These are phyloP conservation scores for Neocallimastix lanati DNA, from an alignment of 192 early-diverging fungal species.

Conservation along the genomic window DNA sequence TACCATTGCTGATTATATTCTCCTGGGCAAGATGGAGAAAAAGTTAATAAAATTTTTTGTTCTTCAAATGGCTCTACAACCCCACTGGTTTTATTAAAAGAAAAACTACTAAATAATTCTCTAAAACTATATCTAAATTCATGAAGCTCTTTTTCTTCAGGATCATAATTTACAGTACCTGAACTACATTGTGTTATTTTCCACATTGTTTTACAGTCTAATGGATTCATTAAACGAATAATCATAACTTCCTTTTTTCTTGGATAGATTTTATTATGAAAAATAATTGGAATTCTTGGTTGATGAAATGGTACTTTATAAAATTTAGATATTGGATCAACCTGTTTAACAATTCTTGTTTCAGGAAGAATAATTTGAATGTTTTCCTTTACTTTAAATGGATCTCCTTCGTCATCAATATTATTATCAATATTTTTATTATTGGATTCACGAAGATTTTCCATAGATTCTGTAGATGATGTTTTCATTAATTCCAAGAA, in stretches of 20 bases:
- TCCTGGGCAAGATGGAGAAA: not conserved
- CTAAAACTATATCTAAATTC: not conserved
- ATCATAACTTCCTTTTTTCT: not conserved
- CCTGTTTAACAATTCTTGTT: not conserved
- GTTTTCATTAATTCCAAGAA: not conserved
- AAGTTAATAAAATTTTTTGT: not conserved
- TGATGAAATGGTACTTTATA: not conserved
- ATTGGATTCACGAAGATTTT: no score
- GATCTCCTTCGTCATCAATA: no score
- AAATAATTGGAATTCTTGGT: not conserved
- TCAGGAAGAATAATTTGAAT: not conserved
- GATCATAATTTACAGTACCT: not conserved
- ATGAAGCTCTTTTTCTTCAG: not conserved
- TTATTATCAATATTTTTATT: no score
- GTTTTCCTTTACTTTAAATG: not conserved
- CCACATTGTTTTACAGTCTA: not conserved
- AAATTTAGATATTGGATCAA: not conserved
- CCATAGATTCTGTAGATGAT: not conserved
- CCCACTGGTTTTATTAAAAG: not conserved
- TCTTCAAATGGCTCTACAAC: not conserved
- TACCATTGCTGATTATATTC: not conserved
- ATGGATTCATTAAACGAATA: not conserved
- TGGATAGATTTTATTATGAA: not conserved
- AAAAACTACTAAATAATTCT: not conserved
- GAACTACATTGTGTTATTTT: not conserved